phyloP scores from a whole-genome alignment of 2,329 filamentous ascomycete species.

The Drechslera avenae region DNA sequence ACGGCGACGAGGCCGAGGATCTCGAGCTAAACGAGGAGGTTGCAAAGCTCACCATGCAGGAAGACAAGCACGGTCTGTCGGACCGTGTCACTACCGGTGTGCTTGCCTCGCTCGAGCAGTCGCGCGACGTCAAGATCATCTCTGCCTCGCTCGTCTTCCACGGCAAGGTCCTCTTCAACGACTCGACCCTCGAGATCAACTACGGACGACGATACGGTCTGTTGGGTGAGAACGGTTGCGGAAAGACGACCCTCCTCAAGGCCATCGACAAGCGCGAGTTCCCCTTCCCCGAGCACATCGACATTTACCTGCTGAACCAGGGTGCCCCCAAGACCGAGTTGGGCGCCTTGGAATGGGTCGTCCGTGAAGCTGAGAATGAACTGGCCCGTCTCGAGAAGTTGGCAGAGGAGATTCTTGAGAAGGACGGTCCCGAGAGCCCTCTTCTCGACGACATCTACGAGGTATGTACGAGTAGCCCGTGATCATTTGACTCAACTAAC shows the following conservation, averaged over 20 bases:
- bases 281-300: constrained; percentile 93
- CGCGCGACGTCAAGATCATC: constrained; percentile 96
- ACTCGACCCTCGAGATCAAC: constrained; percentile 90
- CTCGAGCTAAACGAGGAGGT: constrained; percentile 73
- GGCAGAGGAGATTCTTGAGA: constrained; percentile 88
- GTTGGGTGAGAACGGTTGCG: constrained; percentile 97
- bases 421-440: constrained; percentile 88
- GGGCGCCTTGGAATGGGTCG: constrained; percentile 96
- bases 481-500: constrained; percentile 7
- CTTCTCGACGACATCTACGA: constrained; percentile 94
- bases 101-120: constrained; percentile 79
- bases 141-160: constrained; percentile 95
- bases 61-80: constrained; percentile 94
- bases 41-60: constrained; percentile 85
- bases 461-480: constrained; percentile 58
- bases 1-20: constrained; percentile 73
- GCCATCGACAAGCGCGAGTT: constrained; percentile 92
- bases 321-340: constrained; percentile 87
- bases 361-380: constrained; percentile 91
- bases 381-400: constrained; percentile 86
- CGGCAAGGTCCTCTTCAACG: constrained; percentile 92
- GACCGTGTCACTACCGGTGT: constrained; percentile 99
- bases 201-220: constrained; percentile 93
- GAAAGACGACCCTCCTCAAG: constrained; percentile 97
- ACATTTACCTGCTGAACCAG: constrained; percentile 98